Base-by-base conservation (phyloP, 495 filamentous ascomycete genomes). In the Chaetomium cochliodes region DNA sequence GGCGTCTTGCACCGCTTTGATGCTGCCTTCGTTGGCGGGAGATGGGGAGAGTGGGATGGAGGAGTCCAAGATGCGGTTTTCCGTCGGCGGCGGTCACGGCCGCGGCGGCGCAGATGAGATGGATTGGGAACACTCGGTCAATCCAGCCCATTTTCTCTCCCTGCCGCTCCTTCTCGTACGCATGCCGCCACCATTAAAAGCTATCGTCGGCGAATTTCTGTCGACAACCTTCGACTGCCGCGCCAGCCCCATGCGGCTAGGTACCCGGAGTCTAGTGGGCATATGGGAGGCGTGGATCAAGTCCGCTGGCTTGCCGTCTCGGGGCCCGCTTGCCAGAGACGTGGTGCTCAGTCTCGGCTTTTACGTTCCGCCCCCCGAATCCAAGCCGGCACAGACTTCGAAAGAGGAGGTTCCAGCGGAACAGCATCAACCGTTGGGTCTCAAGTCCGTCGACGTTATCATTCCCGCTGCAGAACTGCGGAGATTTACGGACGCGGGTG, bases 151-250 rank as follows among this genome's bases (percentile, higher is more conserved):
- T 0, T 81, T 82, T 50, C 28, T 80, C 5, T 25, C 65, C 20
- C 68, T 81, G 15, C 80, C 80, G 11, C 63, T 83, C 7, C 68
- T 83, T 18, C 67, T 83, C 13, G 68, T 79, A 20, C 74, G 80
- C 23, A 82, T 83, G 79, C 79, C 80, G 1, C 70, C 71, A 0
- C 69, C 78, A 1, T 68, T 82, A 7, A 82, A 80, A 64, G 20
- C 64, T 11, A 67, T 76, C 8, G 30, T 83, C 2, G 22, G 67
- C n/a, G 76, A 78, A n/a, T 83, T 81, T 51, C 67, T 83, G n/a
- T 71, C 74, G 0, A 75, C 63, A 22, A 69, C 74, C 4, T 83
- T 82, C 57, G 80, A 83, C 73, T 81, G 79, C 59, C 79, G 80
- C 51, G 72, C 81, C 44, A 79, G 72, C 30, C 65, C 78, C 23